These are phyloP conservation scores for Teratosphaeria gauchensis DNA, from an alignment of 2,329 filamentous ascomycete genomes.

Conservation along the genomic window DNA sequence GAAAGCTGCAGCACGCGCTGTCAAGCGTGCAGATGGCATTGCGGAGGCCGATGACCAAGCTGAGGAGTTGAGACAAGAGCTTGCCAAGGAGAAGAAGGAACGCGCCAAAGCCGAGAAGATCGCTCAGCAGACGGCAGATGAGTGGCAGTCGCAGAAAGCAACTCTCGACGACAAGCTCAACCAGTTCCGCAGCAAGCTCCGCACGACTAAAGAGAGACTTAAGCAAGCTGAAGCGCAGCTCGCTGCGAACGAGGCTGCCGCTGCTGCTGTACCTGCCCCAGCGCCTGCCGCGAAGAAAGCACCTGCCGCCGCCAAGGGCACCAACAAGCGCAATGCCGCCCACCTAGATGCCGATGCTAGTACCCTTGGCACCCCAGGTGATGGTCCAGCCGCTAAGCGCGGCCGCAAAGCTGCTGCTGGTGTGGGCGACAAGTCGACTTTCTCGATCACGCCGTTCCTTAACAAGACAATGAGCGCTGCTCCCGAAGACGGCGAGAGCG, in stretches of 20 bases:
- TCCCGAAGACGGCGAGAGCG: conserved; percentile 27
- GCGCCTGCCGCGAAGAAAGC: conserved; percentile 19
- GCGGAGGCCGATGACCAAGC: conserved; percentile 32
- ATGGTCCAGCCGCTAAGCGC: conserved; percentile 38
- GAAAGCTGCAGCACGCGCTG: conserved; percentile 27
- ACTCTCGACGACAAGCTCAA: conserved; percentile 62
- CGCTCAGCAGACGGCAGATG: conserved; percentile 43
- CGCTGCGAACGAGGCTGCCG: conserved; percentile 28
- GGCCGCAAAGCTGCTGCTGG: conserved; percentile 43
- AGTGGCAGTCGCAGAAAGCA: conserved; percentile 53
- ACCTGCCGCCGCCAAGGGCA: conserved; percentile 20
- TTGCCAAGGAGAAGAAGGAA: conserved; percentile 43
- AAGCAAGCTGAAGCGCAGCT: conserved; percentile 52
- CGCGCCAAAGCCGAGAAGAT: conserved; percentile 44
- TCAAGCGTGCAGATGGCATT: conserved; percentile 33
- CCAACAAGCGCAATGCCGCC: conserved; percentile 34
- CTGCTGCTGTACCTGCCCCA: conserved; percentile 17
- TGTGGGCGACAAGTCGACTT: conserved; percentile 77
- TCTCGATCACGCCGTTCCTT: conserved; percentile 89
- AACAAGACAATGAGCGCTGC: conserved; percentile 59
- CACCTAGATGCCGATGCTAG: conserved; percentile 39
- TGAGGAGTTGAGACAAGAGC: conserved; percentile 40
- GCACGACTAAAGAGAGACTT: conserved; percentile 60
- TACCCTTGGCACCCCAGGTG: conserved; percentile 40
- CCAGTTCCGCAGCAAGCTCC: conserved; percentile 59